These are phyloP conservation scores for Ballota nigra DNA, from an alignment of 257 asterid species.

Conservation along the genomic window DNA sequence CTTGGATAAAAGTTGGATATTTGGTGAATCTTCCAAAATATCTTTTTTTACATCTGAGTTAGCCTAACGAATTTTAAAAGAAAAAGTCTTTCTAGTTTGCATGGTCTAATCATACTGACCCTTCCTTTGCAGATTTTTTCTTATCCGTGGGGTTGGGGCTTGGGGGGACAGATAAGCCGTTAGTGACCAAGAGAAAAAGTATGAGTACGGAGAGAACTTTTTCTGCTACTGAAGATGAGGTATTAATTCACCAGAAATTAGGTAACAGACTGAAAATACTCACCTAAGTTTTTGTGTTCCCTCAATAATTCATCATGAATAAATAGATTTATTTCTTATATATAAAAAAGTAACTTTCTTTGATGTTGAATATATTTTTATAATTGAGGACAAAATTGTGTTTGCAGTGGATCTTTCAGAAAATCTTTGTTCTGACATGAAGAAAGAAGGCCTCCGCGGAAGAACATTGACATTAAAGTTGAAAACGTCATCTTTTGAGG, in stretches of 20 bases:
- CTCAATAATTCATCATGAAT: not conserved
- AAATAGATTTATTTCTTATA: not conserved
- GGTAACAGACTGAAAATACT: constrained; percentile 40
- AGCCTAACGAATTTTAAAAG: not conserved
- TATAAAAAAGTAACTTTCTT: not conserved
- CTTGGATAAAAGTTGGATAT: not conserved
- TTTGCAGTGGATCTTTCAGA: constrained; percentile 82
- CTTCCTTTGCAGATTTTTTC: constrained; percentile 70
- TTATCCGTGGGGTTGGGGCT: constrained; percentile 87
- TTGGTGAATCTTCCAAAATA: not conserved
- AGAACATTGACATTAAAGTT: constrained; percentile 85
- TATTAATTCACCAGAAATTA: constrained; percentile 57
- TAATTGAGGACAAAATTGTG: constrained; percentile 3
- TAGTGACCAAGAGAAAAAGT: constrained; percentile 64
- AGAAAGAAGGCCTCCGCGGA: constrained; percentile 73
- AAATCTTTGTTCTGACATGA: constrained; percentile 79
- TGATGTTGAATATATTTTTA: constrained; percentile 2
- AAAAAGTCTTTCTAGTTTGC: too few relatives aligned
- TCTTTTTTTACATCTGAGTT: not conserved
- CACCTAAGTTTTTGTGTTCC: not conserved
- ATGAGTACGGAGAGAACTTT: constrained; percentile 94
- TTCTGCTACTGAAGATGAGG: constrained; percentile 71
- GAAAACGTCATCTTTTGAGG: constrained; percentile 92
- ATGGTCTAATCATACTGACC: not conserved
- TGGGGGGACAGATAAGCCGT: constrained; percentile 85